Evolutionary conservation across 73 alveolate genomes (phyloP), one percentile per base, ranked within the genome.

Genomic region (Paramecium primaurelia): DNA sequence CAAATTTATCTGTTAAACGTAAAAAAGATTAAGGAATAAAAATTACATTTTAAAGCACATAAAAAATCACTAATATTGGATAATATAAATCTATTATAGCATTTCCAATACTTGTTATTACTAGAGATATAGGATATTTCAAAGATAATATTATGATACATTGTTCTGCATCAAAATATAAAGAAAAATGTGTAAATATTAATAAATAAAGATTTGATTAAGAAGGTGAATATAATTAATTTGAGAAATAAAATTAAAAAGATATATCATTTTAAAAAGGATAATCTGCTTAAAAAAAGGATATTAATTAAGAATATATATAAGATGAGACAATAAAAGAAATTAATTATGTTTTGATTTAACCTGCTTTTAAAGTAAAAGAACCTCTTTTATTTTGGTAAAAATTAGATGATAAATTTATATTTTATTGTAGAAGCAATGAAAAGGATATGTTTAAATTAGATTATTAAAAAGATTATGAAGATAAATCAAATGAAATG

Each of bases 401-500:
- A 80, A 80, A 49, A 16, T 80, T 80, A 11, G 91, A 80, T 80
- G 91, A 80, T 25, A 80, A 80, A 80, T 80, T 45, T 22, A 80
- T 80, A 3, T 80, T 80, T 14, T 80, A 80, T 47, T 80, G 71
- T 36, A 80, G 91, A 47, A 49, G 58, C 44, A 25, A 32, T 8
- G 91, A 80, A 47, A 40, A 40, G 9, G 71, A 45, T 25, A 64
- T 64, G 84, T 64, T 64, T 34, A 64, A n/a, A 3, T 34, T 32
- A 34, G 84, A 64, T 80, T 14, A 44, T 10, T 26, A 7, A 10
- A 80, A 22, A 9, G 58, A 44, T 0, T 20, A 26, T 28, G 75
- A 80, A 44, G 34, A 45, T 8, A 18, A 20, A 80, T 20, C 11
- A 22, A 10, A 4, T 9, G 44, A 80, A 37, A 44, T 54, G 20